Base-by-base conservation (phyloP, 1,284 basidiomycete genomes). In the Sporisorium exsertum region DNA sequence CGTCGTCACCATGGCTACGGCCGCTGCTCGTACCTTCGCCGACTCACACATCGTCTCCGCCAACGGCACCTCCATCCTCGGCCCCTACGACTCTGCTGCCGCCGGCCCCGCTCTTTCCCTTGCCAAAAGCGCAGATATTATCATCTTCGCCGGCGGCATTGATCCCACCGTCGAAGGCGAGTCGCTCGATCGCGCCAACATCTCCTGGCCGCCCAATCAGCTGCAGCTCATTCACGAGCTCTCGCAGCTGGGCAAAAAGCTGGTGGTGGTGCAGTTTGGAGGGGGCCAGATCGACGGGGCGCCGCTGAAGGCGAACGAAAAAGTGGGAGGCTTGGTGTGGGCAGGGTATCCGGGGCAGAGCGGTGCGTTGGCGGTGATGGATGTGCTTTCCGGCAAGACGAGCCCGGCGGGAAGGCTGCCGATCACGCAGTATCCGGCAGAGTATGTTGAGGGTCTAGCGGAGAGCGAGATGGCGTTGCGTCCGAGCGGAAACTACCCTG, bases 241-340 rank as follows among this genome's bases (percentile, higher is more conserved):
- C 18, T 22, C 56, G 3, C 6, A 4, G 2, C 24, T 47, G 24
- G 52, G 26, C 49, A 45, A 68, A 20, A 45, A 20, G 35, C 2
- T 69, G 43, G 52, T 64, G 1, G 67, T 69, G 20, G 55, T 64
- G 1, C 67, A 69, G 57, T 64, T 64, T 9, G 67, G 67, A 10
- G 67, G 67, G 8, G 67, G 67, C 6, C 61, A 69, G 52, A 10
- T 69, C 2, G 67, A 69, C 22, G 67, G 60, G 15, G 32, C 51
- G 12, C 0, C 15, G 26, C 26, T 69, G 16, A 69, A 69, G 40
- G 3, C 2, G 4, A 49, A 64, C 24, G 37, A 1, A 2, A 33
- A 26, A 9, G 29, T 64, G 5, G 59, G 51, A 1, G 61, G 16
- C 16, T 22, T 69, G 22, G 15, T 69, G 18, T 69, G 67, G 67